Conservation (phyloP, 163 green algal species). For the Coccomyxa subellipsoidea region DNA sequence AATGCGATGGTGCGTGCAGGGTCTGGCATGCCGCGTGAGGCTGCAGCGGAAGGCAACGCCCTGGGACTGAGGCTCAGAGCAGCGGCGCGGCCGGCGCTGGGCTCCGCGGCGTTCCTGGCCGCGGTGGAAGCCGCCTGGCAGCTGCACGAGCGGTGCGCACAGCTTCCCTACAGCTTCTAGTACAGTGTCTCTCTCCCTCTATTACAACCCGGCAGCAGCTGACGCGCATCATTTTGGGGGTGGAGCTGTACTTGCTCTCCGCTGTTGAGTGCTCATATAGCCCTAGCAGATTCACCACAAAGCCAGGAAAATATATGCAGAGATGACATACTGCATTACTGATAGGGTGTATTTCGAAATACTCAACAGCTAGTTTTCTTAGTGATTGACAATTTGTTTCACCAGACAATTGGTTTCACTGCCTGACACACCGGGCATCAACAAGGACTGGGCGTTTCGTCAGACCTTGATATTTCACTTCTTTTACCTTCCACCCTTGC, state of each 20-base stretch:
- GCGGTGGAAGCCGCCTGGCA: conserved; percentile 33
- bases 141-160: conserved; percentile 18
- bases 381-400: too few relatives aligned
- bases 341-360: too few relatives aligned
- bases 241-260: neutral
- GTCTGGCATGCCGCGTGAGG: neutral
- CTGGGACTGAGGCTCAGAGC: neutral
- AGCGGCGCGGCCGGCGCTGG: conserved; percentile 8
- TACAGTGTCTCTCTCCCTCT: neutral
- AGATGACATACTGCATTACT: neutral
- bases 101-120: conserved; percentile 30
- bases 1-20: neutral
- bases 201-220: too few relatives aligned
- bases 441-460: too few relatives aligned
- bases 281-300: too few relatives aligned
- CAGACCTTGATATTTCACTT: too few relatives aligned
- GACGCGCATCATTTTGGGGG: too few relatives aligned
- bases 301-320: neutral
- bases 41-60: neutral
- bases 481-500: too few relatives aligned
- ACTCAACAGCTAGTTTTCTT: too few relatives aligned
- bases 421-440: too few relatives aligned
- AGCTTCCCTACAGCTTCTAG: neutral
- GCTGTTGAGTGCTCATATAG: neutral
- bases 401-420: too few relatives aligned